Evolutionary conservation across 2,329 filamentous ascomycete genomes (phyloP).

Genomic region (Xylariaceae sp.): DNA sequence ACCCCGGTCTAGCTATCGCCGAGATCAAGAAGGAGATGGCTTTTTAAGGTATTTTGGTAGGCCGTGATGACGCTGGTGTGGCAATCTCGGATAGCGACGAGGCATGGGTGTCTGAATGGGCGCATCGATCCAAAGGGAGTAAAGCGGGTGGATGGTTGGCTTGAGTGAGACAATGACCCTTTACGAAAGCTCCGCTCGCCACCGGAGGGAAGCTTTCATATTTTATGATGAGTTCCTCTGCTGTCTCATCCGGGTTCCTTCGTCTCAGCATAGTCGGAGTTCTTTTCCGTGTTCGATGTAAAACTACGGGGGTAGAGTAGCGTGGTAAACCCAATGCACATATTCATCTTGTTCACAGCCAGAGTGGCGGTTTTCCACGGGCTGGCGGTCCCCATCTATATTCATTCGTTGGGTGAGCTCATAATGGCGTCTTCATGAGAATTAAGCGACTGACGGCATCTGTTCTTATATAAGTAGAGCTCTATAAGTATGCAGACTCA

Average conservation of each 20-base stretch:
- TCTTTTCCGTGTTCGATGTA: slow-evolving; percentile 9
- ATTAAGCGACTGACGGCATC: no score
- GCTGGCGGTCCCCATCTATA: no score
- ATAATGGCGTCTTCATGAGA: no score
- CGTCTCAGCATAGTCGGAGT: slow-evolving; percentile 23
- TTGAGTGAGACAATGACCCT: slow-evolving; percentile 9
- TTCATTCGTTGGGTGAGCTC: no score
- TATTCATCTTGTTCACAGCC: slow-evolving; percentile 11
- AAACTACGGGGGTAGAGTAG: slow-evolving; percentile 2
- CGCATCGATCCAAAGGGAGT: neutral
- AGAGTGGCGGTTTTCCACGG: neutral
- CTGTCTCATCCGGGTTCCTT: slow-evolving; percentile 26
- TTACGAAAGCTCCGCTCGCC: slow-evolving; percentile 23
- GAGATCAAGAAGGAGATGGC: slow-evolving; percentile 99
- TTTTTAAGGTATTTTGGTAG: slow-evolving; percentile 35
- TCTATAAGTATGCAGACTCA: no score
- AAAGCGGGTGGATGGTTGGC: slow-evolving; percentile 7
- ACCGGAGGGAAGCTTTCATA: slow-evolving; percentile 16
- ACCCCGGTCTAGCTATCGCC: slow-evolving; percentile 90
- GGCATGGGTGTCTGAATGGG: slow-evolving; percentile 3
- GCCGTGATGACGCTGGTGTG: neutral
- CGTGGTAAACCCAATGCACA: neutral
- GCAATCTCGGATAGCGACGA: neutral
- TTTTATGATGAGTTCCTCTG: slow-evolving; percentile 19
- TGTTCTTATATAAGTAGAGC: no score